phyloP scores from a whole-genome alignment of 345 rosid genomes.

The Kandelia obovata region DNA sequence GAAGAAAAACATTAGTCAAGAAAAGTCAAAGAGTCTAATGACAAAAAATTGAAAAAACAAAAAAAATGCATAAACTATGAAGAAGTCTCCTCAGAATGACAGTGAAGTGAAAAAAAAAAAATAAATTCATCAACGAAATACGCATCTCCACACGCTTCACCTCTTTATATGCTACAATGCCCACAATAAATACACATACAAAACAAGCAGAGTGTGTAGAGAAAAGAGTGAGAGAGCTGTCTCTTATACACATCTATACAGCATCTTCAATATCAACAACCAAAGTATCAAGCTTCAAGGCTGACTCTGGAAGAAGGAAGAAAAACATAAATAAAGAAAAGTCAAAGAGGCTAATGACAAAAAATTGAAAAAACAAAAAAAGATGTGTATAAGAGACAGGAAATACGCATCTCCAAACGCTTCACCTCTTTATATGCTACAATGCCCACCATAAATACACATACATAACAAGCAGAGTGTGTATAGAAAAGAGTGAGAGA shows the following conservation, averaged over 20 bases:
- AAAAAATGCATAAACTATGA: not conserved
- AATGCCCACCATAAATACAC: too few species aligned
- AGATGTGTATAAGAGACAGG: not conserved
- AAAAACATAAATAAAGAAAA: constrained; percentile 13
- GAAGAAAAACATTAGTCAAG: constrained; percentile 15
- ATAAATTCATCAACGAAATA: not conserved
- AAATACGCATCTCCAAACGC: not conserved
- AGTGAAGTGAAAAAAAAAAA: not conserved
- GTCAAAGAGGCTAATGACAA: not conserved
- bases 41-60: not conserved
- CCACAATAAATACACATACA: too few species aligned
- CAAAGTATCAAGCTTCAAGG: constrained; percentile 72
- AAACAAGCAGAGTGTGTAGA: too few species aligned
- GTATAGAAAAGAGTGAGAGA: not conserved
- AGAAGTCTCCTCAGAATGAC: not conserved
- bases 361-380: not conserved
- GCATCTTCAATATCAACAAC: constrained; percentile 93
- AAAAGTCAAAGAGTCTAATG: not conserved
- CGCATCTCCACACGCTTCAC: not conserved
- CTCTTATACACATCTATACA: too few species aligned
- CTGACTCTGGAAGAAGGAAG: constrained; percentile 64
- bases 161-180: not conserved
- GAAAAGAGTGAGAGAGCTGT: too few species aligned
- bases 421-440: not conserved
- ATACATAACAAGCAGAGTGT: too few species aligned